Base-by-base conservation (phyloP, 2,329 filamentous ascomycete species). In the Ophiostoma tasmaniense region DNA sequence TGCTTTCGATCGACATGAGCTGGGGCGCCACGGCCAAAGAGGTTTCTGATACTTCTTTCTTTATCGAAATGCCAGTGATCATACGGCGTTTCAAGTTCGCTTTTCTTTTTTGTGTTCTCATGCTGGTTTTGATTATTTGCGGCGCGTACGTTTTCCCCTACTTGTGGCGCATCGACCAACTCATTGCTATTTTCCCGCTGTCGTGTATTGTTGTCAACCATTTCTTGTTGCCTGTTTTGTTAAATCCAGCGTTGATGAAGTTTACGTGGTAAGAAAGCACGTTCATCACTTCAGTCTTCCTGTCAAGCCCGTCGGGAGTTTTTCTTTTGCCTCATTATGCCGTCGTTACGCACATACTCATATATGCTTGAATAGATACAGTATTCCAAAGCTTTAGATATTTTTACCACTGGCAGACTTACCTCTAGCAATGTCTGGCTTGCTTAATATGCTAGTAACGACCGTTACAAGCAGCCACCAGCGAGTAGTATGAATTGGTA, bases 11-110 rank as follows among this genome's bases (percentile, higher is more conserved):
- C 75, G 85, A 95, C 79, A 94, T 95, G 89, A 87, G 86, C 2
- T 95, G 92, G 92, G 91, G 91, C 66, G 88, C 91, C 1, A 96
- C 92, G 0, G 85, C 88, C 55, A 96, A 96, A 80, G 92, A 96
- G 80, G 86, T 87, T 66, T 89, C 92, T 74, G 88, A 90, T 75
- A 89, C 90, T 30, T 90, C 91, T 78, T 96, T 96, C 79, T 94
- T 93, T 80, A 90, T 91, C 70, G 92, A 95, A 76, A 86, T 93
- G 25, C 89, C 90, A 39, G 90, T 89, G 76, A 90, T 96, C 52
- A 77, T 94, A 74, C 89, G 88, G 79, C 88, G 87, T 78, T 94
- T 94, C 83, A 93, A 90, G 80, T 91, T 86, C 78, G 87, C 83
- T 68, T 90, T 92, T 76, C 75, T 85, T 64, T 87, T 90, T 73